Evolutionary conservation across 2,329 filamentous ascomycete species (phyloP), one percentile per base, ranked within the genome.

Genomic region (Metarhizium brunneum): DNA sequence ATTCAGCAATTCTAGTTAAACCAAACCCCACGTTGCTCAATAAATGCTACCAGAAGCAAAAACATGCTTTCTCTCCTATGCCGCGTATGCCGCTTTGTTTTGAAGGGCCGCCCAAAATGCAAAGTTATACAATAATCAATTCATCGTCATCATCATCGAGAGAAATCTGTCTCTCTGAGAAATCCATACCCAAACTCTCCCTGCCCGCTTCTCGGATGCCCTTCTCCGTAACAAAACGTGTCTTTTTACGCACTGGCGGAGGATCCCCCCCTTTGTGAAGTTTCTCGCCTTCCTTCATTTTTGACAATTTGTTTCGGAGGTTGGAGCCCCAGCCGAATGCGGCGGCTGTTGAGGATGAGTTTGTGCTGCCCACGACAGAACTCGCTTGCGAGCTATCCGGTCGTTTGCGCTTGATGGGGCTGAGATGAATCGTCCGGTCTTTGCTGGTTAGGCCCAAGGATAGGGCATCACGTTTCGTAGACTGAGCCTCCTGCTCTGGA

Each of bases 201-300:
- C 87, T 76, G 1, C 88, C 88, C 4, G 88, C 87, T 69, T 90
- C 87, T 54, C 84, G 81, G 59, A 92, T 91, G 0, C 88, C 88
- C 67, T 86, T 88, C 47, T 84, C 83, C 30, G 88, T 90, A 45
- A 91, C 80, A 65, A 92, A 91, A n/a, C 87, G 77, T 53, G 87
- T 91, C 76, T 89, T 90, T 71, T 90, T 86, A 61, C 81, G 76
- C 36, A 83, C 77, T 0, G 81, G 82, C 65, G 66, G 65, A 36
- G 65, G 63, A 11, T 54, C 51, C 16, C 36, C 53, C 32, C 62
- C 62, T 50, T 66, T 65, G 57, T 65, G 65, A 25, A 82, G 63
- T 60, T 73, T 78, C 66, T 83, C 80, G 2, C 82, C 82, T 4
- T 83, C 76, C 65, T 79, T 83, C 83, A 86, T 85, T 59, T 77